Evolutionary conservation across 2,329 filamentous ascomycete species (phyloP).

Genomic region (Fusarium drepaniforme): DNA sequence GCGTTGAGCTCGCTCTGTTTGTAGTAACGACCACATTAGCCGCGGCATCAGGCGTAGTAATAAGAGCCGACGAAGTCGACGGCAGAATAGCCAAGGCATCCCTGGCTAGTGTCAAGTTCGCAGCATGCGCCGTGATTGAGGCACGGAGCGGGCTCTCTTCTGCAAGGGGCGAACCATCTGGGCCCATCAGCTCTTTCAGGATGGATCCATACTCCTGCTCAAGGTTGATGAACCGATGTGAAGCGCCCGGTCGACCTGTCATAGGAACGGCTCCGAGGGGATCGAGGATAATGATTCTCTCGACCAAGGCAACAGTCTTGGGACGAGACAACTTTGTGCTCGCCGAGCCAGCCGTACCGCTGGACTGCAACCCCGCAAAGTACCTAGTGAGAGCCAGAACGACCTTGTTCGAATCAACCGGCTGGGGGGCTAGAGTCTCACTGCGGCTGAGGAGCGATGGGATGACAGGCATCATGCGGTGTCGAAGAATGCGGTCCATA

Average conservation of each 20-base stretch:
- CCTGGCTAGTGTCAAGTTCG: constrained; percentile 81
- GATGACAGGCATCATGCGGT: constrained; percentile 53
- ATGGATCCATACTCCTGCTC: constrained; percentile 87
- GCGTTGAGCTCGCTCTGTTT: constrained; percentile 48
- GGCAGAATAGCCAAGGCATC: constrained; percentile 82
- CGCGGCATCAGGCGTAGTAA: constrained; percentile 88
- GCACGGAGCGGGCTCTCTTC: constrained; percentile 47
- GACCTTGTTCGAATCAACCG: constrained; percentile 68
- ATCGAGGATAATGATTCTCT: constrained; percentile 91
- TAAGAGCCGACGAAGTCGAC: constrained; percentile 85
- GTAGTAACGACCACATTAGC: constrained; percentile 61
- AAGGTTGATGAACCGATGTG: constrained; percentile 83
- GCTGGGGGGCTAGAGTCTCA: constrained; percentile 53
- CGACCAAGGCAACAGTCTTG: constrained; percentile 72
- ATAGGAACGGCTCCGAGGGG: constrained; percentile 87
- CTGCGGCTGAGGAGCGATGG: constrained; percentile 57
- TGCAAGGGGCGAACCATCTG: constrained; percentile 43
- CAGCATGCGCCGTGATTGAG: constrained; percentile 62
- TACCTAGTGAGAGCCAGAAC: constrained; percentile 83
- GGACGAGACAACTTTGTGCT: constrained; percentile 51
- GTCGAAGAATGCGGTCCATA: constrained; percentile 48
- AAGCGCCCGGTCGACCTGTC: constrained; percentile 52
- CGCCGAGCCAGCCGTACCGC: constrained; percentile 1
- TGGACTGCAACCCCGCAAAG: constrained; percentile 75
- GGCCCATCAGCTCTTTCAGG: constrained; percentile 67